A percentile compares a stretch with the other conserved stretches of the same genome.
phyloP scores from a whole-genome alignment of 106 monocot species.

The Dendrobium catenatum region DNA sequence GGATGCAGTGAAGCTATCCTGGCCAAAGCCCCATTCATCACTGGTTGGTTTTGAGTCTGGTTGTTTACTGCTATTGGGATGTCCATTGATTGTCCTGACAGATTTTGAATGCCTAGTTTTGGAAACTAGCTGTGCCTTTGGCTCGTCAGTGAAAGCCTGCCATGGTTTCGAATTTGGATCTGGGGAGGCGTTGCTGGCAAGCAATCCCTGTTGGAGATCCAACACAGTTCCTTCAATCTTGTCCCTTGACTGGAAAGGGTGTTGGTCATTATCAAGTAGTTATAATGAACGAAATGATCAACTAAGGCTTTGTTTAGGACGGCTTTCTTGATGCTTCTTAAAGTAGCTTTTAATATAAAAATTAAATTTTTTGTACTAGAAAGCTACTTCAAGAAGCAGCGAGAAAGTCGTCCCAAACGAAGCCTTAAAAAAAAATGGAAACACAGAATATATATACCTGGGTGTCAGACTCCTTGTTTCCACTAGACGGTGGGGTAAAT shows the following conservation, averaged over 20 bases:
- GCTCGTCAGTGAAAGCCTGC: constrained; percentile 61
- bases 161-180: constrained; percentile 47
- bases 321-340: too few relatives aligned
- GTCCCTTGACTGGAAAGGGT: constrained; percentile 50
- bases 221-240: constrained; percentile 55
- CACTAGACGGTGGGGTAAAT: background rate
- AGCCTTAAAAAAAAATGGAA: background rate
- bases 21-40: constrained; percentile 49
- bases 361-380: too few relatives aligned
- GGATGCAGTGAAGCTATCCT: constrained; percentile 55
- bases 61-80: constrained; percentile 17
- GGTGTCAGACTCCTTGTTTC: background rate
- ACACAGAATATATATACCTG: background rate
- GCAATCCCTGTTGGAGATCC: background rate
- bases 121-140: constrained; percentile 22
- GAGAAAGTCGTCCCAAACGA: background rate
- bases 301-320: background rate
- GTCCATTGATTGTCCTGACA: constrained; percentile 51
- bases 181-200: constrained; percentile 50
- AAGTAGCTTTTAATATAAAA: too few relatives aligned
- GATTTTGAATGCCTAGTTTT: constrained; percentile 43
- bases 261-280: background rate
- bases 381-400: too few relatives aligned
- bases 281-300: background rate
- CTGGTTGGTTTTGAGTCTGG: background rate